Evolutionary conservation across 1,139 yeast species (phyloP).

Genomic region (Pichia norvegensis): DNA sequence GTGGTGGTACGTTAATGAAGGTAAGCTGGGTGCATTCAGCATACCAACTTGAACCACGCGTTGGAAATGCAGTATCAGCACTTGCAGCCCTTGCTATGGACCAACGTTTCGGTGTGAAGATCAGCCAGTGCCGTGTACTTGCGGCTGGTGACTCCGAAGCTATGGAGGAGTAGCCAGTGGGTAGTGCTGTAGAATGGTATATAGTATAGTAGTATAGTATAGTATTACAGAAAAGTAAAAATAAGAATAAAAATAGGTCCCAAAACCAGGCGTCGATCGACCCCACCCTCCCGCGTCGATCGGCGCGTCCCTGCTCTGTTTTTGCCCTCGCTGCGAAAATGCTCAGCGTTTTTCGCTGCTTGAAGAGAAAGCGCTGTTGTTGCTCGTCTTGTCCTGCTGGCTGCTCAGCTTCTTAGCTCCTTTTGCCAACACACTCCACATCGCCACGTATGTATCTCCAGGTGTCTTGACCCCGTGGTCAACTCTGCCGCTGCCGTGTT

Average conservation of each 20-base stretch:
- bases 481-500: no score
- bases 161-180: constrained; percentile 2
- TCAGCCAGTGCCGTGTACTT: constrained; percentile 43
- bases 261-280: background rate
- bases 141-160: background rate
- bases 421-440: no score
- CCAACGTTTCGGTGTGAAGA: constrained; percentile 55
- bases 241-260: no score
- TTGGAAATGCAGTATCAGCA: constrained; percentile 43
- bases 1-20: constrained; percentile 65
- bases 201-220: no score
- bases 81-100: constrained; percentile 55
- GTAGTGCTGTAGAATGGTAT: no score
- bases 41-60: constrained; percentile 42
- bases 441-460: no score
- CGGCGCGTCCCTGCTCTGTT: background rate
- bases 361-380: no score
- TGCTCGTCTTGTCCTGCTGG: no score
- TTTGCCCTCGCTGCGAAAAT: background rate
- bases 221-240: no score
- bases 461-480: no score
- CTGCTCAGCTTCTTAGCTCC: no score
- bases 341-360: background rate
- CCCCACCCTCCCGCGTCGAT: background rate
- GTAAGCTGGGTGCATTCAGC: constrained; percentile 87